phyloP scores from a whole-genome alignment of 1,284 basidiomycete species.

The Stygiomarasmius scandens region DNA sequence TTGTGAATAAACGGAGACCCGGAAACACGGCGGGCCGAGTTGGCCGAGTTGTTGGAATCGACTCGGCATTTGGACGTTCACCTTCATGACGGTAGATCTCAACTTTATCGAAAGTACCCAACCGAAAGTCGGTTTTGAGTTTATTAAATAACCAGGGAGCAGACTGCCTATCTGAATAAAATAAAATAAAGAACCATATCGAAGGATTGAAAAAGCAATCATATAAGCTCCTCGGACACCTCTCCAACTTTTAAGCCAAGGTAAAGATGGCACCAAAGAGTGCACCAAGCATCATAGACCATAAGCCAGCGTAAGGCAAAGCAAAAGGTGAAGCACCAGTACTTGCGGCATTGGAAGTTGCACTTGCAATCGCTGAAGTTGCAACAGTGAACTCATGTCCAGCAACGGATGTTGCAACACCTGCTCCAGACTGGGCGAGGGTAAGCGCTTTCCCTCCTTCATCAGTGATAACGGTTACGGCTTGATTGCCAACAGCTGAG shows the following conservation, averaged over 20 bases:
- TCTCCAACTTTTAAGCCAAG: neutral
- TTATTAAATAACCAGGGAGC: no score
- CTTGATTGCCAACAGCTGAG: neutral
- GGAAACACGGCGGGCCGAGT: no score
- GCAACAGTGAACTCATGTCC: slow-evolving; percentile 4
- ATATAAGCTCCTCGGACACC: no score
- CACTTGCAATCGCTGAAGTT: neutral
- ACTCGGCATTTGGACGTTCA: no score
- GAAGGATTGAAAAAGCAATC: no score
- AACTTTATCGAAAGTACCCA: no score
- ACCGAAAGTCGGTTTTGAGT: no score
- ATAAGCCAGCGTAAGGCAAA: neutral
- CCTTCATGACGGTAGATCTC: no score
- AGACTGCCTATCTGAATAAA: no score
- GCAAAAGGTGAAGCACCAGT: neutral
- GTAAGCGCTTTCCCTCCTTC: slow-evolving; percentile 5
- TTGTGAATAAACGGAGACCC: no score
- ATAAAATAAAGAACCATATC: no score
- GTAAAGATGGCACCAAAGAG: neutral
- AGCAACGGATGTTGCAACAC: slow-evolving; percentile 3
- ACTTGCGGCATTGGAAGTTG: neutral
- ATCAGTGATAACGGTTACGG: slow-evolving; percentile 5
- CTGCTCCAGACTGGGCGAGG: slow-evolving; percentile 3
- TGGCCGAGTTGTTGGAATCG: no score
- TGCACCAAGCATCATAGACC: neutral